Evolutionary conservation across 2,329 filamentous ascomycete genomes (phyloP).

Genomic region (Clarireedia hainanense): DNA sequence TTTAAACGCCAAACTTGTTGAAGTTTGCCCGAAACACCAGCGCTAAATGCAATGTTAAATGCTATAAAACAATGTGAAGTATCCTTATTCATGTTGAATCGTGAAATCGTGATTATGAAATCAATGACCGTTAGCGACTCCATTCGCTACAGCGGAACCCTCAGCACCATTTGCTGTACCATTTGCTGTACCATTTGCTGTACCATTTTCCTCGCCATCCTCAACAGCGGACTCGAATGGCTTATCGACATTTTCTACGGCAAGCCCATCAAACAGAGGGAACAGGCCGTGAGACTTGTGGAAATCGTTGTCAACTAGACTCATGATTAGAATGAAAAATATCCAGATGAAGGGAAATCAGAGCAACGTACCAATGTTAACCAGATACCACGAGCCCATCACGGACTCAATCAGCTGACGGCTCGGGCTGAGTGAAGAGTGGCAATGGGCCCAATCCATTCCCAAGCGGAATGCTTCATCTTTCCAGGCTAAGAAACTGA

Average conservation of each 20-base stretch:
- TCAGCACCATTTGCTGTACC: constrained; percentile 13
- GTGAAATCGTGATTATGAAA: constrained; percentile 18
- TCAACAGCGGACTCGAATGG: constrained; percentile 19
- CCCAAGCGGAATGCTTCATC: constrained; percentile 94
- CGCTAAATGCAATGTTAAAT: constrained; percentile 28
- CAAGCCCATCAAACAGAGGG: constrained; percentile 71
- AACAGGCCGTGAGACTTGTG: constrained; percentile 77
- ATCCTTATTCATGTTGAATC: constrained; percentile 27
- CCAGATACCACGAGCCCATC: constrained; percentile 85
- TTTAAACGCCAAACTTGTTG: constrained; percentile 30
- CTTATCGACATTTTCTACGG: constrained; percentile 56
- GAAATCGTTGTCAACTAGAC: constrained; percentile 91
- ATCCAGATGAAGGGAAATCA: not conserved
- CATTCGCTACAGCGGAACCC: constrained; percentile 19
- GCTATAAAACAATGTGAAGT: constrained; percentile 8
- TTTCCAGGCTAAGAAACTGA: constrained; percentile 97
- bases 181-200: constrained; percentile 9
- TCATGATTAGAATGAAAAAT: constrained; percentile 13
- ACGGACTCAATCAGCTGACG: constrained; percentile 72
- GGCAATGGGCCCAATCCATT: constrained; percentile 89
- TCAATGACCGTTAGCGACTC: constrained; percentile 8
- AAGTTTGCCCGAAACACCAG: constrained; percentile 28
- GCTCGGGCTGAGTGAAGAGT: constrained; percentile 67
- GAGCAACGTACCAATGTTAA: constrained; percentile 75
- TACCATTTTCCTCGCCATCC: constrained; percentile 13